These are phyloP conservation scores for Neurospora discreta DNA, from an alignment of 495 filamentous ascomycete genomes.

Conservation along the genomic window DNA sequence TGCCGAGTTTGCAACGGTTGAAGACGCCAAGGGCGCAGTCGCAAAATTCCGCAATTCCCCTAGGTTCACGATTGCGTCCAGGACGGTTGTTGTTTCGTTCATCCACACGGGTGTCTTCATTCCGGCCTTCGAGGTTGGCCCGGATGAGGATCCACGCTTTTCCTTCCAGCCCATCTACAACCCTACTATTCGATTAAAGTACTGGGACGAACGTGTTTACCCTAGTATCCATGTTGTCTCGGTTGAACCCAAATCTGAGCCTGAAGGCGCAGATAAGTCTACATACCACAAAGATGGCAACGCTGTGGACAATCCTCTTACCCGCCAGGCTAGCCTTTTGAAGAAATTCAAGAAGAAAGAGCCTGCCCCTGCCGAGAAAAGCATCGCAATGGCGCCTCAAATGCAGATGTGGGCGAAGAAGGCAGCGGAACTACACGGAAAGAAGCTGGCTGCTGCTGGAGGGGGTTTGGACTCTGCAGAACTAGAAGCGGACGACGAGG, in stretches of 20 bases:
- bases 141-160: conserved; percentile 43
- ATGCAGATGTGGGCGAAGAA: conserved; percentile 84
- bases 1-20: conserved; percentile 65
- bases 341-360: conserved; percentile 52
- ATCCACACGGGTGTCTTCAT: conserved; percentile 86
- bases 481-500: conserved; percentile 5
- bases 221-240: conserved; percentile 56
- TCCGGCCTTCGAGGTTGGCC: conserved; percentile 49
- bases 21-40: conserved; percentile 72
- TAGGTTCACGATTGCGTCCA: conserved; percentile 78
- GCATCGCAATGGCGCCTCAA: conserved; percentile 49
- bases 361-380: conserved; percentile 32
- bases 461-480: background rate
- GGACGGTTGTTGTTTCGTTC: conserved; percentile 61
- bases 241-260: conserved; percentile 22
- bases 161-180: conserved; percentile 68
- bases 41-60: conserved; percentile 62
- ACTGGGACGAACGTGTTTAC: conserved; percentile 78
- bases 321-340: conserved; percentile 23
- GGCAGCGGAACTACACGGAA: conserved; percentile 71
- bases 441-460: conserved; percentile 8
- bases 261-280: conserved; percentile 24
- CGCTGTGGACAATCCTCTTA: conserved; percentile 2
- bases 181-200: conserved; percentile 56
- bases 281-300: conserved; percentile 20